phyloP scores from a whole-genome alignment of 1,284 basidiomycete species.

The Tremellales sp. region DNA sequence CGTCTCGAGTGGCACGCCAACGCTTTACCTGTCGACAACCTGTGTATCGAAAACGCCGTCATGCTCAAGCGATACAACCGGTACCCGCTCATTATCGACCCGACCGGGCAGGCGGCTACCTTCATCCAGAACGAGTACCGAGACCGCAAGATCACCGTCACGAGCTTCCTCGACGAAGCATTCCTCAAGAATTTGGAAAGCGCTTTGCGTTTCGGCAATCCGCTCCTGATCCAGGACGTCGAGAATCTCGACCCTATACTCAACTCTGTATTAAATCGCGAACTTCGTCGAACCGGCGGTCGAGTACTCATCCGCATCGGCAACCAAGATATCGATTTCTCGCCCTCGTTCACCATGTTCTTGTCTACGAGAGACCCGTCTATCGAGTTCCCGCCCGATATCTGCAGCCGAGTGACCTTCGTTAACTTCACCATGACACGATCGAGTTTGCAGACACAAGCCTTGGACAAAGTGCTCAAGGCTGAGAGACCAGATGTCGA shows the following conservation, averaged over 20 bases:
- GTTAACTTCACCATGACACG: conserved; percentile 99
- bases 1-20: conserved; percentile 94
- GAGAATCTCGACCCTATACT: conserved; percentile 97
- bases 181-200: conserved; percentile 98
- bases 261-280: conserved; percentile 95
- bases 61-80: conserved; percentile 98
- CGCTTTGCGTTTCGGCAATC: conserved; percentile 98
- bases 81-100: conserved; percentile 97
- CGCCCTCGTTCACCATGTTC: conserved; percentile 99
- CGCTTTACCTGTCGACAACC: conserved; percentile 86
- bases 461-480: conserved; percentile 93
- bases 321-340: conserved; percentile 99
- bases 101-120: conserved; percentile 94
- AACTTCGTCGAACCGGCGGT: conserved; percentile 90
- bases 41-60: conserved; percentile 97
- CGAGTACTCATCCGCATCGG: conserved; percentile 96
- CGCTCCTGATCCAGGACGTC: conserved; percentile 94
- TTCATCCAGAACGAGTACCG: conserved; percentile 94
- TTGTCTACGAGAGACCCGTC: conserved; percentile 95
- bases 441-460: conserved; percentile 96
- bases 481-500: conserved; percentile 97
- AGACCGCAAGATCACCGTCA: conserved; percentile 94
- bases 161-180: conserved; percentile 96
- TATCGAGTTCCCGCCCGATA: conserved; percentile 95
- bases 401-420: conserved; percentile 97